Conservation (phyloP, 352 stramenopile genomes). For the Albugo laibachii region DNA sequence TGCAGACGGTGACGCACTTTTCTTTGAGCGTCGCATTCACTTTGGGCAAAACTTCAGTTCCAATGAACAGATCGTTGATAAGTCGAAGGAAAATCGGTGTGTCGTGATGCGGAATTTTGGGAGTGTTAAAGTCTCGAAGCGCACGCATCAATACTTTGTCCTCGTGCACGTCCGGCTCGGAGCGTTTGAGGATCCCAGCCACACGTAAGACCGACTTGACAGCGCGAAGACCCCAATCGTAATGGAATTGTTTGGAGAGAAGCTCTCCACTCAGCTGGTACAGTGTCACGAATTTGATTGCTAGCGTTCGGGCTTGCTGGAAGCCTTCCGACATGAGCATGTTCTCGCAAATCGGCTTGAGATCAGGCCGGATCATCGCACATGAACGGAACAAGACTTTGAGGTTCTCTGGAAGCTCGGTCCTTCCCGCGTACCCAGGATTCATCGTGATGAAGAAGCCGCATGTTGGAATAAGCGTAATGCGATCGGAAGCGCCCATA, state of each 20-base stretch:
- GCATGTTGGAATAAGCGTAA: constrained; percentile 72
- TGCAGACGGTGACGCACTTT: constrained; percentile 84
- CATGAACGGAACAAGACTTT: constrained; percentile 86
- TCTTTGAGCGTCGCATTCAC: constrained; percentile 84
- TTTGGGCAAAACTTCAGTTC: constrained; percentile 86
- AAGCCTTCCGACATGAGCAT: constrained; percentile 84
- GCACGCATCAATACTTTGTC: constrained; percentile 78
- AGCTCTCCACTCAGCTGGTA: constrained; percentile 72
- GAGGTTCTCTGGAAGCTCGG: constrained; percentile 76
- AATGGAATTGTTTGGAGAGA: constrained; percentile 84
- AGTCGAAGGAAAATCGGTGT: constrained; percentile 76
- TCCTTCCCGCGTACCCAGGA: constrained; percentile 79
- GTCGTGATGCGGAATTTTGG: constrained; percentile 75
- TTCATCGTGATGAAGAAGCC: constrained; percentile 95
- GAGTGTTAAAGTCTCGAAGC: constrained; percentile 73
- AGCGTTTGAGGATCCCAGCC: constrained; percentile 65
- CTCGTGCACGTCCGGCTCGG: constrained; percentile 62
- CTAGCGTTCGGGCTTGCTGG: constrained; percentile 67
- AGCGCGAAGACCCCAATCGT: constrained; percentile 77
- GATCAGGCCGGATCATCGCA: constrained; percentile 89
- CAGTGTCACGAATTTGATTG: constrained; percentile 86
- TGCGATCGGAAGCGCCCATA: constrained; percentile 68
- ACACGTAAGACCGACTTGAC: constrained; percentile 79
- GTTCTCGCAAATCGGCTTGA: constrained; percentile 80
- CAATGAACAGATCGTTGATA: constrained; percentile 82